Conservation (phyloP, 768 basidiomycete species). For the Lactarius hatsudake region DNA sequence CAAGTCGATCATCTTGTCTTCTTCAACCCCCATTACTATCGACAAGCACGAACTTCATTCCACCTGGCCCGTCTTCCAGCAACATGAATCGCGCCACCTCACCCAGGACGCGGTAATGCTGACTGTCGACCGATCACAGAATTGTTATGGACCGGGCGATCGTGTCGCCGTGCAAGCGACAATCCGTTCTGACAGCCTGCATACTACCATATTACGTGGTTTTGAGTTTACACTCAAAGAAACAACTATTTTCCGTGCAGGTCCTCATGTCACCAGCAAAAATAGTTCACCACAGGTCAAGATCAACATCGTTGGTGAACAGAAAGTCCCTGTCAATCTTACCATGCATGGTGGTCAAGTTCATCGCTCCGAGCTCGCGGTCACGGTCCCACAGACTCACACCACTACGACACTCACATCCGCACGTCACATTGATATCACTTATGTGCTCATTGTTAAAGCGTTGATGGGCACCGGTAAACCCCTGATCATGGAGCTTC, state of each 20-base stretch:
- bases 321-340: constrained; percentile 67
- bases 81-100: constrained; percentile 67
- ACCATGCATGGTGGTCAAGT: constrained; percentile 70
- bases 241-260: constrained; percentile 68
- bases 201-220: constrained; percentile 72
- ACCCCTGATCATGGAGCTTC: constrained; percentile 67
- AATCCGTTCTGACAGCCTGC: constrained; percentile 65
- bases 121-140: constrained; percentile 68
- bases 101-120: constrained; percentile 69
- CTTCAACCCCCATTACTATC: constrained; percentile 70
- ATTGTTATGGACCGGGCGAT: constrained; percentile 87
- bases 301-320: constrained; percentile 58
- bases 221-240: constrained; percentile 83
- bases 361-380: constrained; percentile 70
- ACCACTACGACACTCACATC: constrained; percentile 79
- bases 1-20: constrained; percentile 65
- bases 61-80: constrained; percentile 88
- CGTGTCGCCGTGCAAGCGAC: constrained; percentile 68
- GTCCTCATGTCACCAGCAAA: constrained; percentile 52
- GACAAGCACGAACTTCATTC: constrained; percentile 94
- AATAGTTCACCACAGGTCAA: constrained; percentile 58
- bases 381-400: constrained; percentile 67
- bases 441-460: constrained; percentile 72
- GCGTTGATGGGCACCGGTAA: constrained; percentile 70
- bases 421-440: constrained; percentile 83